phyloP scores from a whole-genome alignment of 148 eudicot species.

The Arbutus unedo region DNA sequence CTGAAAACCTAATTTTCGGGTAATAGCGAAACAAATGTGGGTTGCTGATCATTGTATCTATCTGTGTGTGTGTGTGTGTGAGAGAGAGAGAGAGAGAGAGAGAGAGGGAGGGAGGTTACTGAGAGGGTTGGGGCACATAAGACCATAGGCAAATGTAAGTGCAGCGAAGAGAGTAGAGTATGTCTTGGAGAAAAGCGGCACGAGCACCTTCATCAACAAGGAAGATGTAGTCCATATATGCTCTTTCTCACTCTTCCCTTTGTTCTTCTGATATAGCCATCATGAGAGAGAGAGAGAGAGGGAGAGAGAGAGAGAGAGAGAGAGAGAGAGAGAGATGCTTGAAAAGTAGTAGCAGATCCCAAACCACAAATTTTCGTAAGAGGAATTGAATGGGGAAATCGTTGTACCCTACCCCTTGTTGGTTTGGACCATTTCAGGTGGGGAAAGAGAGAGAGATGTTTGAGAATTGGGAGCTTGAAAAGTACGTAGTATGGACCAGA shows the following conservation, averaged over 20 bases:
- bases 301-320: constrained; percentile 8
- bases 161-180: constrained; percentile 46
- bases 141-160: constrained; percentile 80
- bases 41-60: too few species aligned
- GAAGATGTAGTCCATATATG: constrained; percentile 54
- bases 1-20: not conserved
- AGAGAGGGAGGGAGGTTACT: constrained; percentile 20
- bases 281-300: not conserved
- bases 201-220: constrained; percentile 45
- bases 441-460: not conserved
- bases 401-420: not conserved
- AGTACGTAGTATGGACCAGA: not conserved
- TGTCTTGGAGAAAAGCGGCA: constrained; percentile 31
- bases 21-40: not conserved
- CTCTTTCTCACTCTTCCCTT: not conserved
- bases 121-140: constrained; percentile 34
- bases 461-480: constrained; percentile 15
- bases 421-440: too few species aligned
- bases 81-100: not conserved
- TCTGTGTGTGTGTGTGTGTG: too few species aligned
- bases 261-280: not conserved
- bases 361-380: not conserved
- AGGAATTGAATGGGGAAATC: not conserved
- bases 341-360: constrained; percentile 17
- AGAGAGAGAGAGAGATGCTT: not conserved